Evolutionary conservation across 2,329 filamentous ascomycete genomes (phyloP).

Genomic region (Cryphonectria carpinicola): DNA sequence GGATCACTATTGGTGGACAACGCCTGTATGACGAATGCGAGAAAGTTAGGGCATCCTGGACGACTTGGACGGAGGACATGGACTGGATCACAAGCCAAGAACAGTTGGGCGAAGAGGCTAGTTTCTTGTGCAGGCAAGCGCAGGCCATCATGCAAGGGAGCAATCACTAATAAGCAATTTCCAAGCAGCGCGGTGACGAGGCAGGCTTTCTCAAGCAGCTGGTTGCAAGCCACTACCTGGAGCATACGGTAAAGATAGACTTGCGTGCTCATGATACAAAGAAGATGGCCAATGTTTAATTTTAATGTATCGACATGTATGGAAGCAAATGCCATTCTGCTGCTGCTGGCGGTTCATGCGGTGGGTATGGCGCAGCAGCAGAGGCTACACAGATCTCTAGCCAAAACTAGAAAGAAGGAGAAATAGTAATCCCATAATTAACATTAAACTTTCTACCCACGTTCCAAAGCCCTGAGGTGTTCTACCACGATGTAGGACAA

Average conservation of each 20-base stretch:
- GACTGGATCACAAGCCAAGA: not conserved
- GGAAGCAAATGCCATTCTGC: not conserved
- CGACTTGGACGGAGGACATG: not conserved
- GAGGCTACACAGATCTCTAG: not conserved
- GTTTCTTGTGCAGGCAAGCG: not conserved
- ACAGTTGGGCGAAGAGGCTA: not conserved
- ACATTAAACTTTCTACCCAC: not conserved
- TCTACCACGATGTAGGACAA: not conserved
- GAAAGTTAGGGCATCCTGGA: not conserved
- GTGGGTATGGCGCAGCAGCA: not conserved
- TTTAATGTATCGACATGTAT: not conserved
- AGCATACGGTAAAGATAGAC: too few relatives aligned
- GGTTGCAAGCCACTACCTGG: not conserved
- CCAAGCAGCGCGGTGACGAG: not conserved
- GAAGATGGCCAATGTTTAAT: not conserved
- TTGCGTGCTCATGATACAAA: not conserved
- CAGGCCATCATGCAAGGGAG: not conserved
- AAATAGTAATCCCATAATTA: not conserved
- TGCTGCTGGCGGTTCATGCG: not conserved
- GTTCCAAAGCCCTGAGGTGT: not conserved
- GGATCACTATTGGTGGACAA: not conserved
- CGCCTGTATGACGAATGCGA: not conserved
- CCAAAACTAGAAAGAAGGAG: not conserved
- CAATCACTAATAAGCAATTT: not conserved
- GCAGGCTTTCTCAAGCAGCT: not conserved